Conservation (phyloP, 306 rosid genomes). For the Albizia julibrissin region DNA sequence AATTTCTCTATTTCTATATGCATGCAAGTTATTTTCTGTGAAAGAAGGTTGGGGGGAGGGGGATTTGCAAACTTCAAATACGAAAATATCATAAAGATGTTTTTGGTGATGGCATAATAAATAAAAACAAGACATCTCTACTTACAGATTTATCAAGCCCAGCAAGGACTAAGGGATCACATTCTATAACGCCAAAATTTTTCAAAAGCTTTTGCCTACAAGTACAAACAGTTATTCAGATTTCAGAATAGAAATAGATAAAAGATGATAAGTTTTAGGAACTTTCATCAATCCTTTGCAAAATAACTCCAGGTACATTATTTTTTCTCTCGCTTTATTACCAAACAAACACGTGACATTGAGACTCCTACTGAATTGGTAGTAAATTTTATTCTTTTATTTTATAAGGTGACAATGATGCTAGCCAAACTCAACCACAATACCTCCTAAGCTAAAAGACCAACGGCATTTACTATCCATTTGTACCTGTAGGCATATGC, state of each 20-base stretch:
- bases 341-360: not conserved
- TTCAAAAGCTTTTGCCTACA: constrained; percentile 70
- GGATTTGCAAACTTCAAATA: constrained; percentile 3
- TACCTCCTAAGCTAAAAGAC: not conserved
- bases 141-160: constrained; percentile 86
- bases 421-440: not conserved
- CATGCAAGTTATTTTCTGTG: not conserved
- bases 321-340: constrained; percentile 1
- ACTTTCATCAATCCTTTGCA: constrained; percentile 27
- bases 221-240: constrained; percentile 30
- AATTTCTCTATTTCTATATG: constrained; percentile 6
- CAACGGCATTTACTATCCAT: constrained; percentile 2
- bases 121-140: constrained; percentile 19
- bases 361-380: not conserved
- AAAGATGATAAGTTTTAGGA: not conserved
- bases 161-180: constrained; percentile 69
- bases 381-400: not conserved
- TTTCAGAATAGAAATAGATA: constrained; percentile 22
- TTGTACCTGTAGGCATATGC: not conserved
- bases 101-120: not conserved
- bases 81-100: not conserved
- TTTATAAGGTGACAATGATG: not conserved
- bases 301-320: not conserved
- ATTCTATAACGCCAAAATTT: constrained; percentile 80
- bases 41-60: not conserved